Percentiles rank a stretch among this genome's conserved stretches.
Evolutionary conservation across 108 stramenopile species (phyloP).

Genomic region (Cylindrotheca fusiformis): DNA sequence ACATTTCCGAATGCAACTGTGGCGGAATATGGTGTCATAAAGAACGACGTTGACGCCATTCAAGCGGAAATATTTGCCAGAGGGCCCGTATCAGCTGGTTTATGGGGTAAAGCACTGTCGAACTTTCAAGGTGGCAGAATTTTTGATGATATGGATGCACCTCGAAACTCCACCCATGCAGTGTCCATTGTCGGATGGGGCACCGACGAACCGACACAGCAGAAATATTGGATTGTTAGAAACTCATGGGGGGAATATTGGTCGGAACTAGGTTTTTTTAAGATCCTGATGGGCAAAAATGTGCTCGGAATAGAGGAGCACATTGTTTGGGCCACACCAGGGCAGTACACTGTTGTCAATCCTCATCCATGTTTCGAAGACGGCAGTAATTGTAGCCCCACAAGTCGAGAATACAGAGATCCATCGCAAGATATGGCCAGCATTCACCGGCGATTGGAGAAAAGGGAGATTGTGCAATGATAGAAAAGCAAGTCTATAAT

Average conservation of each 20-base stretch:
- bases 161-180: conserved; percentile 64
- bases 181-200: conserved; percentile 93
- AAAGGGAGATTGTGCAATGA: no score
- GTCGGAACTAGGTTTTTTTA: conserved; percentile 10
- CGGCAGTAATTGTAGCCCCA: conserved; percentile 40
- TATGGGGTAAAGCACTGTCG: conserved; percentile 73
- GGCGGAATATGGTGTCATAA: conserved; percentile 27
- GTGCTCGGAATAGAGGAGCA: conserved; percentile 81
- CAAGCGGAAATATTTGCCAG: conserved; percentile 87
- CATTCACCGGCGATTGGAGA: no score
- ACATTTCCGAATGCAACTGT: conserved; percentile 85
- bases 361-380: conserved; percentile 62
- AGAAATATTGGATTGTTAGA: conserved; percentile 86
- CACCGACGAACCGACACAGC: conserved; percentile 68
- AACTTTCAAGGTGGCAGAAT: conserved; percentile 75
- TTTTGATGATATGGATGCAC: conserved; percentile 50
- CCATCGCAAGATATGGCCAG: conserved; percentile 37
- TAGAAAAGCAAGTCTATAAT: no score
- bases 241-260: conserved; percentile 64
- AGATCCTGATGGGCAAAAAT: conserved; percentile 77
- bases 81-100: conserved; percentile 87
- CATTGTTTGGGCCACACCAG: conserved; percentile 80
- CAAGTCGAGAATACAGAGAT: conserved; percentile 12
- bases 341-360: conserved; percentile 42
- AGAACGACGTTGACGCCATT: conserved; percentile 32